These are phyloP conservation scores for Podaxis rugospora DNA, from an alignment of 768 basidiomycete genomes.

Conservation along the genomic window DNA sequence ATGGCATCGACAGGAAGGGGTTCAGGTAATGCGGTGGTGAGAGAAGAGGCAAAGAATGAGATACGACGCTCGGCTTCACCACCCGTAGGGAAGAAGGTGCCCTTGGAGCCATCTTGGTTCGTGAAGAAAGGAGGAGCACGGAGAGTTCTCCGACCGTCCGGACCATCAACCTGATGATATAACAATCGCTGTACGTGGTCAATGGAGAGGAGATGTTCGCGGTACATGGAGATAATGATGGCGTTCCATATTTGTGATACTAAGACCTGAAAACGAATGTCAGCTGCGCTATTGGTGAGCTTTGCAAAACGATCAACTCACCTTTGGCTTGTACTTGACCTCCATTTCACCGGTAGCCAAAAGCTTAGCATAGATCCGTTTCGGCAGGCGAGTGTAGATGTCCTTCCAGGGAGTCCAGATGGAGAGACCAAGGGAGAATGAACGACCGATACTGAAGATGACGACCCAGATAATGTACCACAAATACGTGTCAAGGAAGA, in stretches of 20 bases:
- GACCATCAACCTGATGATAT: slow-evolving; percentile 93
- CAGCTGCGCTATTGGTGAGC: background rate
- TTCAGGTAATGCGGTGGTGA: slow-evolving; percentile 93
- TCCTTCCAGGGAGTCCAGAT: slow-evolving; percentile 99
- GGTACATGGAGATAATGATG: slow-evolving; percentile 99
- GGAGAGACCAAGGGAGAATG: slow-evolving; percentile 88
- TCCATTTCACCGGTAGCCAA: slow-evolving; percentile 98
- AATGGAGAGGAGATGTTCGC: slow-evolving; percentile 95
- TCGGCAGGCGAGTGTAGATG: slow-evolving; percentile 92
- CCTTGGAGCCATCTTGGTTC: slow-evolving; percentile 73
- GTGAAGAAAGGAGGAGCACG: slow-evolving; percentile 99
- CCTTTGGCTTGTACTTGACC: slow-evolving; percentile 98
- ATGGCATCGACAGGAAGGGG: slow-evolving; percentile 96
- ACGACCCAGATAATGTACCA: slow-evolving; percentile 99
- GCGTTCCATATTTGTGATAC: slow-evolving; percentile 99
- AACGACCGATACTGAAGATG: slow-evolving; percentile 86
- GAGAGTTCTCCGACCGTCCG: slow-evolving; percentile 85
- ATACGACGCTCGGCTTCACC: slow-evolving; percentile 97
- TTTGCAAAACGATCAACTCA: background rate
- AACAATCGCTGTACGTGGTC: slow-evolving; percentile 96
- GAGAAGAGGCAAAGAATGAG: slow-evolving; percentile 97
- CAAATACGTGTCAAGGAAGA: slow-evolving; percentile 99
- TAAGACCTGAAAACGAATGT: slow-evolving; percentile 45
- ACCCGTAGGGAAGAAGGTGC: slow-evolving; percentile 88
- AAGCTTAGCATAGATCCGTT: slow-evolving; percentile 96